Evolutionary conservation across 257 asterid species (phyloP).

Genomic region (Nicotiana benthamiana): DNA sequence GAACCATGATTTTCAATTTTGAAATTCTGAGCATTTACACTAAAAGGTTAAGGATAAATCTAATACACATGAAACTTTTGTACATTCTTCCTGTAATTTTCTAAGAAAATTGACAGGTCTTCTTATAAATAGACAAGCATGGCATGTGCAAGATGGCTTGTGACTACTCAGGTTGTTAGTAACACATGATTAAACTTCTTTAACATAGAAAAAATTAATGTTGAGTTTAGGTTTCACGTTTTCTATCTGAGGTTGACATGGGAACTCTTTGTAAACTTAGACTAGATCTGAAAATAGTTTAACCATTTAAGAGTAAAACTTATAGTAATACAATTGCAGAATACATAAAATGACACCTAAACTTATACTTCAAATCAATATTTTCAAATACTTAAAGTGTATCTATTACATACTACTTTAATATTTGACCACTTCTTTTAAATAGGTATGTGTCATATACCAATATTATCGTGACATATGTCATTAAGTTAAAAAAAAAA

Average conservation of each 20-base stretch:
- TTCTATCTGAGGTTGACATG: neutral
- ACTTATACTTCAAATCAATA: too few species aligned
- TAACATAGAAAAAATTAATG: neutral
- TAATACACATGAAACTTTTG: neutral
- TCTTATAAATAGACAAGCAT: neutral
- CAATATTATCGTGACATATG: too few species aligned
- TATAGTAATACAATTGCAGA: neutral
- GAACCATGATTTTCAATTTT: neutral
- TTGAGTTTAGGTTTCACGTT: neutral
- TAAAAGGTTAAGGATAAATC: neutral
- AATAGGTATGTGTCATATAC: too few species aligned
- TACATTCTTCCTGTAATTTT: neutral
- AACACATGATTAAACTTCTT: neutral
- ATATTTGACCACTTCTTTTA: too few species aligned
- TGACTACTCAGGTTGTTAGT: neutral
- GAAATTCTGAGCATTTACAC: neutral
- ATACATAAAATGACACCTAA: too few species aligned
- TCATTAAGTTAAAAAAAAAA: too few species aligned
- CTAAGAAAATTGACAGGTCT: neutral
- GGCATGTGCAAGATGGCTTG: too few species aligned
- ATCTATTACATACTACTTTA: too few species aligned
- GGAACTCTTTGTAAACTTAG: neutral
- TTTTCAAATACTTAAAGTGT: too few species aligned
- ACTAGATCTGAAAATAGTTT: neutral
- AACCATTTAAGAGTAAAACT: neutral